Conservation (phyloP, 768 basidiomycete species). For the Erythrobasidium yunnanense region DNA sequence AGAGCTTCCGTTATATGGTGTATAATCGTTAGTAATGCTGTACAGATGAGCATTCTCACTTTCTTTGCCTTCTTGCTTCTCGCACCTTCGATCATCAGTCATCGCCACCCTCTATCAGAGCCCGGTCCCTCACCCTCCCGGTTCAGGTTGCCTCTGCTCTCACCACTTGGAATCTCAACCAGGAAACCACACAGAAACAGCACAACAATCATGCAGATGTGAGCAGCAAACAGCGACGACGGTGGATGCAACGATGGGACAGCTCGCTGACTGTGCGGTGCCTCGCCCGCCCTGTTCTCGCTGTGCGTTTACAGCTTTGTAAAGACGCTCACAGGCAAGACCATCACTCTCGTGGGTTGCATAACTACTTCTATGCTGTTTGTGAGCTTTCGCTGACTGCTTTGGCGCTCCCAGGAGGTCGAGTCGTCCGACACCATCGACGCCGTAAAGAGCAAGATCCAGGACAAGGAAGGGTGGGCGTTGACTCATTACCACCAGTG, state of each 20-base stretch:
- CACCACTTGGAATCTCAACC: too few species aligned
- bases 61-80: neutral
- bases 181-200: too few species aligned
- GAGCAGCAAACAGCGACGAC: too few species aligned
- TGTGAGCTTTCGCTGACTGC: too few species aligned
- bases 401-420: too few species aligned
- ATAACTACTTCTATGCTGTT: too few species aligned
- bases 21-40: neutral
- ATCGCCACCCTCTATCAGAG: neutral
- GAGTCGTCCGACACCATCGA: constrained; percentile 88
- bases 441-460: constrained; percentile 86
- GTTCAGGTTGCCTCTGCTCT: too few species aligned
- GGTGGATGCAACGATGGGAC: too few species aligned
- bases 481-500: too few species aligned
- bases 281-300: neutral
- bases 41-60: neutral
- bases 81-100: neutral
- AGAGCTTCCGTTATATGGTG: neutral
- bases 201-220: too few species aligned
- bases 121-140: neutral
- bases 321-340: constrained; percentile 45
- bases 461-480: constrained; percentile 67
- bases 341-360: constrained; percentile 77
- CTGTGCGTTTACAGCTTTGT: constrained; percentile 4
- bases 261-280: constrained; percentile 3